Base-by-base conservation (phyloP, 2,329 filamentous ascomycete genomes). In the Talaromyces sp. region DNA sequence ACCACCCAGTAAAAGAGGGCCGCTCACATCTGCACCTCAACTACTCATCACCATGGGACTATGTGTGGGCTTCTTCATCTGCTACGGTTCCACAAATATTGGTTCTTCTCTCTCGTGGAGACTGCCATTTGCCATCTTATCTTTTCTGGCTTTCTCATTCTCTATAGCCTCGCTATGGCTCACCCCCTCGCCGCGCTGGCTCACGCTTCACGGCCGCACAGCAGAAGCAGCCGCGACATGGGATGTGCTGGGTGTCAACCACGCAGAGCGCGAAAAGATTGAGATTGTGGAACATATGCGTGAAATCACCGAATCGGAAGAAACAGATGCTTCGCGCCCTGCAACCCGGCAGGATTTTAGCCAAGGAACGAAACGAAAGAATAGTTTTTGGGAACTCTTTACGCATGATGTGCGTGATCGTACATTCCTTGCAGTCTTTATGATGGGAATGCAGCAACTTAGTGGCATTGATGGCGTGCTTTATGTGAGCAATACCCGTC, bases 391-490 rank as follows among this genome's bases (percentile, higher is more conserved):
- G 33, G 60, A 70, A 71, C 3, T 78, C 78, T 65, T 70, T 69
- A 42, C 48, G 18, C 56, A 21, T 5, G 61, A 63, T 35, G 56
- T 60, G 28, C 61, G 61, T 21, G 73, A 74, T 4, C 76, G 80
- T 2, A 85, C 83, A 0, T 70, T 78, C 0, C 72, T 87, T 18
- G 84, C 80, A 0, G 75, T 84, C 0, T 87, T 87, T 64, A 71
- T 86, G 59, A 80, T 88, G 70, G 81, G 77, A 1, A 84, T 86
- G 78, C 79, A 84, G 35, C 86, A 88, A 67, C 73, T 88, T 0
- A 83, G 79, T 31, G 85, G 86, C 0, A 88, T 88, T 57, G 86
- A 88, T 66, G 86, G 83, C 0, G 80, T 88, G 5, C 76, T 86
- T 70, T 63, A 63, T 33, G 61, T 60, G 23, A 60, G 61, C 46